Percentiles rank a stretch among this genome's conserved stretches.
Conservation (phyloP, 768 basidiomycete genomes). For the Termitomyces sp. region DNA sequence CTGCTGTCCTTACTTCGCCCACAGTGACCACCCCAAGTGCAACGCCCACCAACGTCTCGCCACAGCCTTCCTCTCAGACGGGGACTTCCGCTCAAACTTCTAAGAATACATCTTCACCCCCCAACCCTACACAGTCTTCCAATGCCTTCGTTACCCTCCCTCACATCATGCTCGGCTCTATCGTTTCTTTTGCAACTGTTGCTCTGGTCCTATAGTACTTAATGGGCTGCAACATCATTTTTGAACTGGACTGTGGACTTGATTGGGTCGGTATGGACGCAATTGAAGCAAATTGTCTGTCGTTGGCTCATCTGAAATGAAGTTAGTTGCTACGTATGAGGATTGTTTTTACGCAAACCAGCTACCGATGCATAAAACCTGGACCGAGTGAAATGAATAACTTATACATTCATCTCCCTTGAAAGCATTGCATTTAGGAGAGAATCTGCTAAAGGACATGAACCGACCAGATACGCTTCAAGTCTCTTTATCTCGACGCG, state of each 20-base stretch:
- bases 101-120: constrained; percentile 9
- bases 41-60: not conserved
- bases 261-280: not conserved
- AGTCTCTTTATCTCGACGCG: not conserved
- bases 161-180: constrained; percentile 5
- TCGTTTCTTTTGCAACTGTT: constrained; percentile 1
- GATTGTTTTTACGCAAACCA: not conserved
- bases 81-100: constrained; percentile 11
- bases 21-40: not conserved
- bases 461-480: not conserved
- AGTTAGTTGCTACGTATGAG: not conserved
- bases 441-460: not conserved
- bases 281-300: not conserved
- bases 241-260: not conserved
- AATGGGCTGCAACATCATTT: not conserved
- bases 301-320: not conserved
- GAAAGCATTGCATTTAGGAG: not conserved
- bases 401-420: not conserved
- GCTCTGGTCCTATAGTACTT: not conserved
- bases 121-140: constrained; percentile 12
- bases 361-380: not conserved
- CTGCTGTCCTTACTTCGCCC: constrained; percentile 2
- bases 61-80: constrained; percentile 4
- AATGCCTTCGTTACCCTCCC: not conserved
- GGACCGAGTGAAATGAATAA: not conserved